Evolutionary conservation across 2,329 filamentous ascomycete genomes (phyloP).

Genomic region (Tolypocladium paradoxum): DNA sequence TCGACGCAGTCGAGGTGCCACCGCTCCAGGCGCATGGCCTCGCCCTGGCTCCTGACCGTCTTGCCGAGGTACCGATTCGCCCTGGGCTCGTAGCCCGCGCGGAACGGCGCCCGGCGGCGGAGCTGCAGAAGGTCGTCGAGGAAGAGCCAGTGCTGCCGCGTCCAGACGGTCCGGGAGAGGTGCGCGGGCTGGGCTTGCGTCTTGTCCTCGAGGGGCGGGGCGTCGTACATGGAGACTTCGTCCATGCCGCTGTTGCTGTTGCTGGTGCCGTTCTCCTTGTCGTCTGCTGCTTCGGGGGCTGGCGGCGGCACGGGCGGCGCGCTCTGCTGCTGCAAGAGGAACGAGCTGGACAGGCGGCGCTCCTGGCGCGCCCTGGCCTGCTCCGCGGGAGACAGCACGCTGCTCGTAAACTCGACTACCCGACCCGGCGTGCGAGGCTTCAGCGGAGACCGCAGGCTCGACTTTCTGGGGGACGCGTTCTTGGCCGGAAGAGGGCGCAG

Average conservation of each 20-base stretch:
- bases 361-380: constrained; percentile 25
- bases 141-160: constrained; percentile 40
- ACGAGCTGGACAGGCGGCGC: constrained; percentile 15
- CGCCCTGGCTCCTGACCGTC: constrained; percentile 33
- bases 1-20: constrained; percentile 51
- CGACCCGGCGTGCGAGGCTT: constrained; percentile 48
- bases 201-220: constrained; percentile 10
- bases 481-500: constrained; percentile 38
- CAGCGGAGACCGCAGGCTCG: constrained; percentile 43
- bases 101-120: constrained; percentile 30
- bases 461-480: constrained; percentile 45
- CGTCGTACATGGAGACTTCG: constrained; percentile 16
- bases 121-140: constrained; percentile 41
- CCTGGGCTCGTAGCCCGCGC: constrained; percentile 14
- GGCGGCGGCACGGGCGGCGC: background rate
- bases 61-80: constrained; percentile 34
- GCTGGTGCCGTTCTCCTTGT: constrained; percentile 16
- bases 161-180: constrained; percentile 35
- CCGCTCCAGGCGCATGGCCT: constrained; percentile 35
- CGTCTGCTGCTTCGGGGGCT: constrained; percentile 10
- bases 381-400: constrained; percentile 33
- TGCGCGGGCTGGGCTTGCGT: constrained; percentile 5
- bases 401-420: constrained; percentile 47
- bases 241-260: constrained; percentile 13
- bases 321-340: constrained; percentile 2